phyloP scores from a whole-genome alignment of 148 eudicot genomes.

The Cornus controversa region DNA sequence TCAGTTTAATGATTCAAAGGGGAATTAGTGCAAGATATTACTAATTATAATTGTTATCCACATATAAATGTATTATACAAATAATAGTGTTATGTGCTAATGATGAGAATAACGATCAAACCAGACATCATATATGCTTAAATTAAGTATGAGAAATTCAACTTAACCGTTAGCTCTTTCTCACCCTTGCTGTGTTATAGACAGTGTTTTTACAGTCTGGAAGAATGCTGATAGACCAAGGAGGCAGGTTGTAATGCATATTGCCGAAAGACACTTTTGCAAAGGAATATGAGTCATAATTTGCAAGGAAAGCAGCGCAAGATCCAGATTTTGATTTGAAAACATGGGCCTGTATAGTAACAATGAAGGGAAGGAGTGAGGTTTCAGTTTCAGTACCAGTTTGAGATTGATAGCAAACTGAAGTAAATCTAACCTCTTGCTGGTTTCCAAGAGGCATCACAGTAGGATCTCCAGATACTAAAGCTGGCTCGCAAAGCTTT shows the following conservation, averaged over 20 bases:
- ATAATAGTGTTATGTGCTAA: neutral
- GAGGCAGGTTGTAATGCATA: conserved; percentile 73
- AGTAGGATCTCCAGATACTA: conserved; percentile 64
- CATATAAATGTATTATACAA: neutral
- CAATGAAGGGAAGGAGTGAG: neutral
- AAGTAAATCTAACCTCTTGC: conserved; percentile 57
- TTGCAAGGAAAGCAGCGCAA: conserved; percentile 91
- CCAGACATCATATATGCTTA: neutral
- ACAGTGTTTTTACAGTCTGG: conserved; percentile 92
- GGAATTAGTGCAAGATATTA: neutral
- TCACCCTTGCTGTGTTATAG: conserved; percentile 88
- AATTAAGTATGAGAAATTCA: neutral
- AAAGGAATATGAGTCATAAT: conserved; percentile 59
- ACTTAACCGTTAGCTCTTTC: conserved; percentile 9
- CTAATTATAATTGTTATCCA: too few species aligned
- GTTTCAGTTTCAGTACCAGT: neutral
- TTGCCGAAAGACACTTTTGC: conserved; percentile 62
- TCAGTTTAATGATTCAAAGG: neutral
- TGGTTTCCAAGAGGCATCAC: conserved; percentile 51
- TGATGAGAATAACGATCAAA: neutral
- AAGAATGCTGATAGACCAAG: conserved; percentile 96
- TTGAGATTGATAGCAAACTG: neutral
- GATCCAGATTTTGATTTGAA: conserved; percentile 65
- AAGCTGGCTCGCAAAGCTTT: conserved; percentile 79
- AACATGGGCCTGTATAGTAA: conserved; percentile 67